Evolutionary conservation across 2,329 filamentous ascomycete genomes (phyloP).

Genomic region (Penicillium sp.): DNA sequence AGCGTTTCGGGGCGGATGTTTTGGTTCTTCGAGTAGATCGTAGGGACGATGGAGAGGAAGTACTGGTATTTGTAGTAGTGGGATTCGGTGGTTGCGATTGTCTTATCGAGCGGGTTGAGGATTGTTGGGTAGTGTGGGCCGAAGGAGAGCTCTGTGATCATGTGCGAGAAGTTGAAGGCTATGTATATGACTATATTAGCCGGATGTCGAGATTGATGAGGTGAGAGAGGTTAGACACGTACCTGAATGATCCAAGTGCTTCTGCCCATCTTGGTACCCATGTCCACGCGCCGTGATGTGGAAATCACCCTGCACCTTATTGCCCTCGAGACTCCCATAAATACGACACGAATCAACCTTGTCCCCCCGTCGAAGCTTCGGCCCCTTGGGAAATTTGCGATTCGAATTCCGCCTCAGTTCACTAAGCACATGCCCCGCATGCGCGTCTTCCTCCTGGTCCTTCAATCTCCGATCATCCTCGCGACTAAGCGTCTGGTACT

Average conservation of each 20-base stretch:
- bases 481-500: conserved; percentile 60
- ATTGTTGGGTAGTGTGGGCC: conserved; percentile 95
- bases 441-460: conserved; percentile 70
- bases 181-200: conserved; percentile 13
- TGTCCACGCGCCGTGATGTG: conserved; percentile 95
- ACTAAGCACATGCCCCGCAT: conserved; percentile 88
- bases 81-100: conserved; percentile 72
- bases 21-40: conserved; percentile 74
- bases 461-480: conserved; percentile 61
- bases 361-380: conserved; percentile 61
- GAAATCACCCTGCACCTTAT: conserved; percentile 97
- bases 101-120: conserved; percentile 91
- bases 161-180: conserved; percentile 98
- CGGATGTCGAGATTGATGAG: neutral
- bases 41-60: conserved; percentile 93
- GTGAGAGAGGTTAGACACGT: conserved; percentile 43
- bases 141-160: conserved; percentile 94
- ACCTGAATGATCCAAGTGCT: conserved; percentile 82
- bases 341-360: conserved; percentile 80
- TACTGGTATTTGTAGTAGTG: conserved; percentile 98
- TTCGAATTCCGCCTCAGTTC: conserved; percentile 70
- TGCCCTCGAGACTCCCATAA: conserved; percentile 86
- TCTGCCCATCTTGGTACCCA: conserved; percentile 82
- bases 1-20: conserved; percentile 48
- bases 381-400: conserved; percentile 73